Conservation (phyloP, 2,329 filamentous ascomycete species). For the Pseudogymnoascus sp. region DNA sequence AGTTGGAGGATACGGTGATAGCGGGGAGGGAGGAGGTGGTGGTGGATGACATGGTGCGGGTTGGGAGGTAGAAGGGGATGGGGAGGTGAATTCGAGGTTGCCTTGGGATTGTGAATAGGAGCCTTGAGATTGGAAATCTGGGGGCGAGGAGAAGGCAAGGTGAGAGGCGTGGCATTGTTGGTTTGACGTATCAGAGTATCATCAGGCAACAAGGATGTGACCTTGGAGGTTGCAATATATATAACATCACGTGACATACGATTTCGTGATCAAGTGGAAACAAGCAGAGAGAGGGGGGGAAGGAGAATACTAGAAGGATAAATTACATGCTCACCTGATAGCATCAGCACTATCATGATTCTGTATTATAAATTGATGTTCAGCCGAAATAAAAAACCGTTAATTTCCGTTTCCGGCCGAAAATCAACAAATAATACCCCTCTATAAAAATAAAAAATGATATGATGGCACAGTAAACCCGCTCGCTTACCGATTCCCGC, state of each 20-base stretch:
- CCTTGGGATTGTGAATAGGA: background rate
- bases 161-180: background rate
- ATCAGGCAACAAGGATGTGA: background rate
- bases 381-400: background rate
- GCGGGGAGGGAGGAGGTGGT: background rate
- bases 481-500: constrained; percentile 1
- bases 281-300: background rate
- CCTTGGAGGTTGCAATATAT: background rate
- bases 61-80: background rate
- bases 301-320: background rate
- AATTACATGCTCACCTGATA: background rate
- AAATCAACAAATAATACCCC: background rate
- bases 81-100: background rate
- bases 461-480: background rate
- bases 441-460: constrained; percentile 3
- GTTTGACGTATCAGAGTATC: background rate
- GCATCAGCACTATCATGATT: background rate
- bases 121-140: background rate
- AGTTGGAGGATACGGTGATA: constrained; percentile 8
- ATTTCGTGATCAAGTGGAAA: background rate
- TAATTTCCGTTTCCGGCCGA: background rate
- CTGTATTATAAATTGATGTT: background rate
- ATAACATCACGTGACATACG: background rate
- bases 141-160: background rate
- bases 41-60: background rate